Percentiles rank a stretch among this genome's conserved stretches.
These are phyloP conservation scores for Mycosphaerella sp. DNA, from an alignment of 2,329 filamentous ascomycete species.

Conservation along the genomic window DNA sequence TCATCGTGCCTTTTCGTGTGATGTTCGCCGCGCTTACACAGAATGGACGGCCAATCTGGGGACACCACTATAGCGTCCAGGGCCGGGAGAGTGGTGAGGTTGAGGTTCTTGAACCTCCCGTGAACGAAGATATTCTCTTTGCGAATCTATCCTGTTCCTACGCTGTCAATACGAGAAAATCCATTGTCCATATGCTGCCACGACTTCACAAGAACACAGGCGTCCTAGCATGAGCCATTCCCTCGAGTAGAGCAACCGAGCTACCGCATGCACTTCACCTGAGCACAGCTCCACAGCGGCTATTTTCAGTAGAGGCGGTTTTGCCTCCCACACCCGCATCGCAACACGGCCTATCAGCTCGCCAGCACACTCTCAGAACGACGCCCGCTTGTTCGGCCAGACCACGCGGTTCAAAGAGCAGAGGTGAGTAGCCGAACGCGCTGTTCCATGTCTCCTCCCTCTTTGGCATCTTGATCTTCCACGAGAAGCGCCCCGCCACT, in stretches of 20 bases:
- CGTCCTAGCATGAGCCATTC: not conserved
- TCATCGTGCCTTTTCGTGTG: constrained; percentile 16
- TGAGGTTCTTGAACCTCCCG: not conserved
- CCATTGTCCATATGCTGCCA: not conserved
- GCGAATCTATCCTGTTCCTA: not conserved
- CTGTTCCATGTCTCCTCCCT: constrained; percentile 6
- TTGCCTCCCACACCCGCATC: constrained; percentile 11
- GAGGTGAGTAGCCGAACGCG: constrained; percentile 19
- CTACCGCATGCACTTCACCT: not conserved
- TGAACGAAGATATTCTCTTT: not conserved
- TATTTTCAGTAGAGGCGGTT: constrained; percentile 16
- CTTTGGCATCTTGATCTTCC: not conserved
- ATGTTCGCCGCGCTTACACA: constrained; percentile 14
- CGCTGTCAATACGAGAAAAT: not conserved
- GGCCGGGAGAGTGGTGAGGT: constrained; percentile 11
- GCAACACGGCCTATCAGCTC: constrained; percentile 19
- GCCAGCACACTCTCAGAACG: constrained; percentile 8
- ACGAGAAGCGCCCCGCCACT: constrained; percentile 9
- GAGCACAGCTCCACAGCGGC: constrained; percentile 11
- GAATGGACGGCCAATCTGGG: not conserved
- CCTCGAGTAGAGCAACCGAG: not conserved
- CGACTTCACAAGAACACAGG: not conserved
- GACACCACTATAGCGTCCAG: constrained; percentile 4
- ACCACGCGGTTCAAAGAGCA: constrained; percentile 13
- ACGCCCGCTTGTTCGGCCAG: not conserved